A percentile compares a stretch with the other conserved stretches of the same genome.
phyloP scores from a whole-genome alignment of 148 eudicot genomes.

The Dianthus caryophyllus region DNA sequence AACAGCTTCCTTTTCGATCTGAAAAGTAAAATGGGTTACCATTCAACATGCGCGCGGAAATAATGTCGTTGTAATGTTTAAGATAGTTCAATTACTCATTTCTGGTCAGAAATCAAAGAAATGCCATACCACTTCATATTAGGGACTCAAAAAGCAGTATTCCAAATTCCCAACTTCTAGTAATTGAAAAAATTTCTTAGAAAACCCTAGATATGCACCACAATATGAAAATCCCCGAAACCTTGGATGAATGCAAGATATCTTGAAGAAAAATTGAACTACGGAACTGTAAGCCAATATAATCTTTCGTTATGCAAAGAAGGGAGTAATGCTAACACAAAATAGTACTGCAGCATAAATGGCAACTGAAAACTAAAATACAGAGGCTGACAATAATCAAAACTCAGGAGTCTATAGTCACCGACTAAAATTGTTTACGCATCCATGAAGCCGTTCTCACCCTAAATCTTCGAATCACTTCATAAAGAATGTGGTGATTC shows the following conservation, averaged over 20 bases:
- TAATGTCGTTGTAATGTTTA: neutral
- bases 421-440: neutral
- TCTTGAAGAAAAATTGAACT: neutral
- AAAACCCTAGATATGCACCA: neutral
- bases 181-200: neutral
- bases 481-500: too few species aligned
- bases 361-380: neutral
- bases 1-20: conserved; percentile 97
- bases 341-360: neutral
- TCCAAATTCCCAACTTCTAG: neutral
- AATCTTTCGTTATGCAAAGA: neutral
- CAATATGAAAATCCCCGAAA: neutral
- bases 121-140: neutral
- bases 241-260: neutral
- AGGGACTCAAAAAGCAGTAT: neutral
- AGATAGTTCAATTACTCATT: neutral
- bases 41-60: too few species aligned
- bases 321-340: neutral
- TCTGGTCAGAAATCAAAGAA: neutral
- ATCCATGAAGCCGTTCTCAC: too few species aligned
- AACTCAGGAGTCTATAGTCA: neutral
- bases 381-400: neutral
- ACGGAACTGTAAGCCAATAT: neutral
- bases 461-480: too few species aligned
- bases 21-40: conserved; percentile 25